phyloP scores from a whole-genome alignment of 768 basidiomycete species.

The Ramaria rubella region DNA sequence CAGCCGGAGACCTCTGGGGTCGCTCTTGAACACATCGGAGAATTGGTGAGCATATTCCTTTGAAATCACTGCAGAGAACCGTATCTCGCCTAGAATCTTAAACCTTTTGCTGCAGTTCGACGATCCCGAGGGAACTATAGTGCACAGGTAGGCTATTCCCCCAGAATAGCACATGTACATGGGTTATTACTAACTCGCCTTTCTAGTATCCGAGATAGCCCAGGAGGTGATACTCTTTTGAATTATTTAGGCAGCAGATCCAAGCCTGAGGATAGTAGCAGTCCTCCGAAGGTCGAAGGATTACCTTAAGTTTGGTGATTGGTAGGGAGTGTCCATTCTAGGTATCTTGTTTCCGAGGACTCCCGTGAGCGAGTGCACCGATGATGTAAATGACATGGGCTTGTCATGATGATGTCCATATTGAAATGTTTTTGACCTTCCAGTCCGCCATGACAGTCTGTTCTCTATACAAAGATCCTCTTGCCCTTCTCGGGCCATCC shows the following conservation, averaged over 20 bases:
- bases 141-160: conserved; percentile 2
- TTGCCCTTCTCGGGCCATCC: too few species aligned
- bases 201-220: conserved; percentile 7
- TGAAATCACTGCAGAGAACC: background rate
- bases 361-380: too few species aligned
- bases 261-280: too few species aligned
- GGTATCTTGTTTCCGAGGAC: too few species aligned
- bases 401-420: too few species aligned
- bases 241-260: background rate
- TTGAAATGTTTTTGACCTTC: too few species aligned
- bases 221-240: background rate
- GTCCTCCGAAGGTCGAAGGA: too few species aligned
- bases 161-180: background rate
- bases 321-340: too few species aligned
- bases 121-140: background rate
- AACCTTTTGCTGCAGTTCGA: conserved; percentile 1
- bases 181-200: background rate
- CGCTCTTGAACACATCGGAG: conserved; percentile 4
- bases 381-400: too few species aligned
- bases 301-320: too few species aligned
- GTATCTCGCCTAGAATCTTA: background rate
- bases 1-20: conserved; percentile 8
- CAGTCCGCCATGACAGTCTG: too few species aligned
- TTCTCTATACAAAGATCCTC: too few species aligned
- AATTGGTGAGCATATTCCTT: background rate